Percentiles rank a stretch among this genome's conserved stretches.
Conservation (phyloP, 2,329 filamentous ascomycete species). For the Botrytis deweyae region DNA sequence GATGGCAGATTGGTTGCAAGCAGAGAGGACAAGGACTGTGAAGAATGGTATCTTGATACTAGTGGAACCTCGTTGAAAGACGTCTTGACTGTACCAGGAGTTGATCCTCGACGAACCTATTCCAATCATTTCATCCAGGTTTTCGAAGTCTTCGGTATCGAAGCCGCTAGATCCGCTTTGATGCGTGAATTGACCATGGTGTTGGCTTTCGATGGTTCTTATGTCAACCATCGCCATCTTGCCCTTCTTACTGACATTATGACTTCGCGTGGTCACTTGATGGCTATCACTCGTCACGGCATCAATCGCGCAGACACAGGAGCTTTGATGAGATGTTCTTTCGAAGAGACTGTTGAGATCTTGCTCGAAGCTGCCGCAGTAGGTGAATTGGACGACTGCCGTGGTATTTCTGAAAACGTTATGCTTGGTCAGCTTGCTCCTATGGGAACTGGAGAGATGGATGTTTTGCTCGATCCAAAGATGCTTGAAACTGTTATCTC, state of each 20-base stretch:
- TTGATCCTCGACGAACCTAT: conserved; percentile 81
- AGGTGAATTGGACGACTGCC: conserved; percentile 95
- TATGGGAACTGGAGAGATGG: conserved; percentile 94
- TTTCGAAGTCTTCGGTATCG: conserved; percentile 92
- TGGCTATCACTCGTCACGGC: conserved; percentile 95
- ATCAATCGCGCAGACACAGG: conserved; percentile 98
- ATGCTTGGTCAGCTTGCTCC: conserved; percentile 97
- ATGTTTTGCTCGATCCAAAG: conserved; percentile 87
- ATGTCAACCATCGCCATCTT: conserved; percentile 98
- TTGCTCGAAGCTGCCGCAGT: conserved; percentile 91
- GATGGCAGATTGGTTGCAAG: conserved; percentile 73
- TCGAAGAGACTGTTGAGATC: conserved; percentile 99
- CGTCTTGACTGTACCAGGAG: conserved; percentile 82
- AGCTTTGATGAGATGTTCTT: conserved; percentile 98
- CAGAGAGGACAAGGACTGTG: conserved; percentile 72
- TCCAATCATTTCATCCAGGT: conserved; percentile 96
- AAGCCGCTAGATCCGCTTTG: conserved; percentile 83
- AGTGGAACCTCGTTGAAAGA: conserved; percentile 83
- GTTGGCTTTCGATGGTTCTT: conserved; percentile 96
- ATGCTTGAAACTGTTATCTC: conserved; percentile 95
- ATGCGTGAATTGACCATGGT: conserved; percentile 88
- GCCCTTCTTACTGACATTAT: conserved; percentile 95
- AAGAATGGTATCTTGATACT: conserved; percentile 95
- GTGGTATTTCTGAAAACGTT: conserved; percentile 97
- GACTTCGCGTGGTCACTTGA: conserved; percentile 91